Evolutionary conservation across 75 land plant genomes (phyloP).

Genomic region (Gnetum montanum): DNA sequence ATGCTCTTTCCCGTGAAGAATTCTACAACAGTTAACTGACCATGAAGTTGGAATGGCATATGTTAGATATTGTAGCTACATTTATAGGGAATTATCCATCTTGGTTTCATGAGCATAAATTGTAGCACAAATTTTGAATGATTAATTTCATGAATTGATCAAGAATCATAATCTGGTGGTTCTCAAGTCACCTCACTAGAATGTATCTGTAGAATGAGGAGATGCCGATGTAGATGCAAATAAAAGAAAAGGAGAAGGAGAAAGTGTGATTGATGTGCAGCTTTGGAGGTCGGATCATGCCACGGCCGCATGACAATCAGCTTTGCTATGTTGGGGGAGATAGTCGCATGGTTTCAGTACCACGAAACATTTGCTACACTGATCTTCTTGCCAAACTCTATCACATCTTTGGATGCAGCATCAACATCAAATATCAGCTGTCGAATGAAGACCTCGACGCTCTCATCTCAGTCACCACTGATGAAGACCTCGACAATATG

Average conservation of each 20-base stretch:
- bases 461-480: conserved; percentile 69
- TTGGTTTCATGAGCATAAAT: too few relatives aligned
- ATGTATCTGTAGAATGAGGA: too few relatives aligned
- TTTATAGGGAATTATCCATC: too few relatives aligned
- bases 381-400: conserved; percentile 55
- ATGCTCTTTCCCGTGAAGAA: too few relatives aligned
- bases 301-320: conserved; percentile 83
- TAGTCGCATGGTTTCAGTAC: conserved; percentile 65
- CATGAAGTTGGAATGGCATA: too few relatives aligned
- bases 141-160: too few relatives aligned
- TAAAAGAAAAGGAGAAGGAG: background rate
- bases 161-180: too few relatives aligned
- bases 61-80: too few relatives aligned
- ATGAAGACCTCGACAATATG: conserved; percentile 87
- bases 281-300: conserved; percentile 84
- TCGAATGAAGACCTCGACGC: conserved; percentile 90
- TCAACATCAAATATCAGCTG: conserved; percentile 72
- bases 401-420: conserved; percentile 23
- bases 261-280: conserved; percentile 83
- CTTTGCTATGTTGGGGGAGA: conserved; percentile 96
- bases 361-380: conserved; percentile 38
- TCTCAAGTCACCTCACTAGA: too few relatives aligned
- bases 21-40: too few relatives aligned
- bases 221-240: too few relatives aligned
- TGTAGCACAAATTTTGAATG: too few relatives aligned